Evolutionary conservation across 2,329 filamentous ascomycete genomes (phyloP).

Genomic region (Plectosphaerella sp.): DNA sequence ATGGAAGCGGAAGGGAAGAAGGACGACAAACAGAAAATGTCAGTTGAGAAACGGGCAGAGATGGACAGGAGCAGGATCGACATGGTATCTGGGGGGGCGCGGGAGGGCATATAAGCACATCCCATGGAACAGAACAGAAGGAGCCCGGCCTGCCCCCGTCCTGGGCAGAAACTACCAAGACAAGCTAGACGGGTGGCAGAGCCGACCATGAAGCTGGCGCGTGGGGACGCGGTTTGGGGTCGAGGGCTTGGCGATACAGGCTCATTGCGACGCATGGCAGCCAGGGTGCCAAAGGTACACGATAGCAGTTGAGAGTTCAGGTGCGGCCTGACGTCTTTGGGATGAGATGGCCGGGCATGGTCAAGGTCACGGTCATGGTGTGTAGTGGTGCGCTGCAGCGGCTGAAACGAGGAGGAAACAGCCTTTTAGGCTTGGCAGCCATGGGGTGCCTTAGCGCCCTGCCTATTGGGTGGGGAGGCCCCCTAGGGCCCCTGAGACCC

Average conservation of each 20-base stretch:
- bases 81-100: background rate
- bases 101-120: background rate
- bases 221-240: no score
- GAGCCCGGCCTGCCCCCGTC: no score
- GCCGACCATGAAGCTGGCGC: no score
- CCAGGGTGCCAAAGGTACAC: background rate
- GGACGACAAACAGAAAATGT: background rate
- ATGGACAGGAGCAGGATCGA: background rate
- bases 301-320: background rate
- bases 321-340: background rate
- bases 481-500: background rate
- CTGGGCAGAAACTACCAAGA: no score
- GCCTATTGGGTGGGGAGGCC: background rate
- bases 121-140: background rate
- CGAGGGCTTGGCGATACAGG: no score
- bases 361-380: no score
- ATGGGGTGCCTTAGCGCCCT: background rate
- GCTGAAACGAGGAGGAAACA: background rate
- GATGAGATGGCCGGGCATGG: background rate
- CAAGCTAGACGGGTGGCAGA: no score
- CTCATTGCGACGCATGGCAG: no score
- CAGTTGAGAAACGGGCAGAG: background rate
- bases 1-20: background rate
- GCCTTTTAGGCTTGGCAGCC: background rate
- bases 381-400: background rate